Base-by-base conservation (phyloP, 257 asterid species). In the Mitragyna speciosa region DNA sequence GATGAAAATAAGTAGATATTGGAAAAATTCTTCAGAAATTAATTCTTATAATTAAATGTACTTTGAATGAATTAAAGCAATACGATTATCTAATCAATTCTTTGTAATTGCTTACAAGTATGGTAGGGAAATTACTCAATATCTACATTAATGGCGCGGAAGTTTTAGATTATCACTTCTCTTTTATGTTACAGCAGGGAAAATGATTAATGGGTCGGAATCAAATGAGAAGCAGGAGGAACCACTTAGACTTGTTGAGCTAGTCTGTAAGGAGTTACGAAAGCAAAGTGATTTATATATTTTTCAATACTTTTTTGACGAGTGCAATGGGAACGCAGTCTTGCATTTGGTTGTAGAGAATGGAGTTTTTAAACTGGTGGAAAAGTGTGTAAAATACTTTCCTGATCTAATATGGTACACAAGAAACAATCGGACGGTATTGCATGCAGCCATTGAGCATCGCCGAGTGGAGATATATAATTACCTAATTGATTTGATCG, bases 331-430 rank as follows among this genome's bases (percentile, higher is more conserved):
- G 41, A 36, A 36, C 7, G 70, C 70, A 12, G 15, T 39, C 26
- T 58, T 75, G 52, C 70, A 75, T 7, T 16, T 75, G 14, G 78
- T 56, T 0, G 39, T n/a, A 1, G n/a, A 9, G 39, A 14, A 75
- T n/a, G 78, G 78, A 14, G 78, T n/a, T 7, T 58, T 58, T 33
- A 43, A 75, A 56, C 70, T 75, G 8, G 78, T 75, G 4, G 9
- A 75, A 39, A 3, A 2, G 1, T 75, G 78, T 30, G 2, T 58
- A 39, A 43, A 24, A 2, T 12, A 58, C 58, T 58, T 75, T 66
- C 78, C 78, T 1, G 78, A 75, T 31, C 17, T 75, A 49, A 59
- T 75, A 6, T 75, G 78, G 78, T 75, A 58, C 56, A 5, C 70
- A 1, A 31, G 49, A 8, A 28, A 20, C 14, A 28, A 47, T 30